Evolutionary conservation across 805 yeast genomes (phyloP), one percentile per base, ranked within the genome.

Genomic region (Diddensiella transvaalensis): DNA sequence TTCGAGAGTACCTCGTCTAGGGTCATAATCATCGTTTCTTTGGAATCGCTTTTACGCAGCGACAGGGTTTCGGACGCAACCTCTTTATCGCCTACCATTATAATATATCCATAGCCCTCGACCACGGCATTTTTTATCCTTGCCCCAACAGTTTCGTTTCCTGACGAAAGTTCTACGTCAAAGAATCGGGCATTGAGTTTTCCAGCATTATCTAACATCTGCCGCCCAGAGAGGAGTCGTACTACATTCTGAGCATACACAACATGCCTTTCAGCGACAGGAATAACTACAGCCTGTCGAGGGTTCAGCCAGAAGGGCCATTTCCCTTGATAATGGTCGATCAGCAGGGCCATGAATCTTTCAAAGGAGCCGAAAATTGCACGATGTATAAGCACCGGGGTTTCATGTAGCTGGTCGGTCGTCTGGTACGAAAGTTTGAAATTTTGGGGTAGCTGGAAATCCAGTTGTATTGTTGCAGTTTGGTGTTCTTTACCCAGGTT

Each of bases 241-340:
- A 74, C 75, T 1, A 86, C 63, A 2, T 65, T 48, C n/a, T 71
- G 55, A 2, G 95, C 85, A 46, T 76, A 76, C 6, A 68, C 75
- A 5, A 66, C 62, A 59, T 85, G 90, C 6, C 74, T 68, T 0
- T 80, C 80, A 51, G 83, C 80, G 3, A 89, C 81, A 1, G 99
- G 97, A 3, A 93, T 74, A 2, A 93, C 74, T 35, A 85, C 74
- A 0, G 91, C 93, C 64, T 93, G 99, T 53, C 95, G 75, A 4
- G 98, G 97, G 54, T 84, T 87, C 39, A 93, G 62, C 99, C 99
- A 93, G 63, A 93, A 89, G 6, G 99, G 99, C 98, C 98, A 93
- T 57, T 83, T 83, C 0, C 98, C 99, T 48, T 79, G 78, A 64
- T 82, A 87, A 55, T 90, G 95, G 63, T 93, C 98, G 45, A 93